Percentiles rank a stretch among this genome's conserved stretches.
Conservation (phyloP, 2,329 filamentous ascomycete genomes). For the Trichophyton simii region DNA sequence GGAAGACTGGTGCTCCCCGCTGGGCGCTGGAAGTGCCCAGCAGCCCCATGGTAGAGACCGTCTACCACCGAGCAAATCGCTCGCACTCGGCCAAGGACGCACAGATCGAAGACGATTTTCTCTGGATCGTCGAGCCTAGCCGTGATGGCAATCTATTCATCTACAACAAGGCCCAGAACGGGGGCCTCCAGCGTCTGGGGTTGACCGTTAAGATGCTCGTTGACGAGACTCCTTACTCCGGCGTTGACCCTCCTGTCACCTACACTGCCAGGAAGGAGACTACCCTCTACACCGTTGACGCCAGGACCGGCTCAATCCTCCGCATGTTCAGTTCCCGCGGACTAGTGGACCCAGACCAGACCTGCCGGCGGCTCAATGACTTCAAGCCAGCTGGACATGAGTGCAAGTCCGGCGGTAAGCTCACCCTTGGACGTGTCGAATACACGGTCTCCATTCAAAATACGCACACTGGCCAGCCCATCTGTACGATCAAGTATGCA, state of each 20-base stretch:
- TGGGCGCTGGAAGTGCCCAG: constrained; percentile 73
- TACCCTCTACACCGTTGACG: constrained; percentile 78
- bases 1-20: constrained; percentile 67
- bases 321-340: constrained; percentile 73
- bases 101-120: constrained; percentile 61
- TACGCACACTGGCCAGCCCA: constrained; percentile 55
- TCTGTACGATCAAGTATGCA: constrained; percentile 83
- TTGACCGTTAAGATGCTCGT: constrained; percentile 61
- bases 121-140: constrained; percentile 92
- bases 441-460: constrained; percentile 81
- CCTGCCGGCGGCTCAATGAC: constrained; percentile 58
- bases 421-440: constrained; percentile 74
- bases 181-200: constrained; percentile 36
- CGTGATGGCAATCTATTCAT: constrained; percentile 78
- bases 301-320: constrained; percentile 65
- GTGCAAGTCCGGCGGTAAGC: constrained; percentile 65
- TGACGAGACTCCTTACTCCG: constrained; percentile 68
- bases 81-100: constrained; percentile 35
- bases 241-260: constrained; percentile 62
- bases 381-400: constrained; percentile 50
- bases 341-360: constrained; percentile 56
- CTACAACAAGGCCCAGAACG: constrained; percentile 54
- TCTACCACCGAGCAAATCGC: constrained; percentile 60
- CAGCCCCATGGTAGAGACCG: constrained; percentile 80
- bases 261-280: constrained; percentile 90